Conservation (phyloP, 1,284 basidiomycete genomes). For the Pseudomicrostroma phylloplanum region DNA sequence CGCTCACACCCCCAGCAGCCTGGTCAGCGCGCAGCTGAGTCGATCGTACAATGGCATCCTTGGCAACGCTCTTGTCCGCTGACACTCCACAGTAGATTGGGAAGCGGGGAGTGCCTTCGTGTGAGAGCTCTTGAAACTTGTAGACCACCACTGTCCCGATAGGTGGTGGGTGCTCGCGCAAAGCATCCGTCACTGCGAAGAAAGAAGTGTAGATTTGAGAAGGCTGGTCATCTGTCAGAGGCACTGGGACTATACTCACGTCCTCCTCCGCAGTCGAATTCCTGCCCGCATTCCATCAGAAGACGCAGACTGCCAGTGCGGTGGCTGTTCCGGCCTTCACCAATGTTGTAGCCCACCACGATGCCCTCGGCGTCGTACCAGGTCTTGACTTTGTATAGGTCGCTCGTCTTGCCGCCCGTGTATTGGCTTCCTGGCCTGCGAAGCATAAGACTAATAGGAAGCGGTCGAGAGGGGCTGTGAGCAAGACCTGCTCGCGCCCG, state of each 20-base stretch:
- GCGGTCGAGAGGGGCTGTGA: background rate
- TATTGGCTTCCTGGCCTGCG: background rate
- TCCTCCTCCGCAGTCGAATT: slow-evolving; percentile 42
- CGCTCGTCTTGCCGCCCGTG: background rate
- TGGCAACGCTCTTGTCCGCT: slow-evolving; percentile 26
- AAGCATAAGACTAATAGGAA: background rate
- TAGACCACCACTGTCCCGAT: slow-evolving; percentile 62
- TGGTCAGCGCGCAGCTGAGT: background rate
- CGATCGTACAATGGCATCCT: slow-evolving; percentile 30
- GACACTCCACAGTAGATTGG: slow-evolving; percentile 60
- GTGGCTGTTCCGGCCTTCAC: slow-evolving; percentile 8
- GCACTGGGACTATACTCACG: no score
- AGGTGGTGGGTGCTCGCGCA: slow-evolving; percentile 40
- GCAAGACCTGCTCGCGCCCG: background rate
- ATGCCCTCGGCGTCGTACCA: slow-evolving; percentile 16
- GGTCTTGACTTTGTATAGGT: background rate
- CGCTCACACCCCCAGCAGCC: background rate
- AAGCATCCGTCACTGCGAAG: slow-evolving; percentile 24
- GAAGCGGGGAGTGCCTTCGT: slow-evolving; percentile 57
- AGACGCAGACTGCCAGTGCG: slow-evolving; percentile 59
- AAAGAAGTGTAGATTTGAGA: no score
- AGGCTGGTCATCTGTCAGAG: no score
- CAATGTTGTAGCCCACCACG: slow-evolving; percentile 13
- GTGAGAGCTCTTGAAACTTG: slow-evolving; percentile 63
- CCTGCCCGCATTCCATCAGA: slow-evolving; percentile 61